Evolutionary conservation across 306 rosid species (phyloP), one percentile per base, ranked within the genome.

Genomic region (Rosa chinensis): DNA sequence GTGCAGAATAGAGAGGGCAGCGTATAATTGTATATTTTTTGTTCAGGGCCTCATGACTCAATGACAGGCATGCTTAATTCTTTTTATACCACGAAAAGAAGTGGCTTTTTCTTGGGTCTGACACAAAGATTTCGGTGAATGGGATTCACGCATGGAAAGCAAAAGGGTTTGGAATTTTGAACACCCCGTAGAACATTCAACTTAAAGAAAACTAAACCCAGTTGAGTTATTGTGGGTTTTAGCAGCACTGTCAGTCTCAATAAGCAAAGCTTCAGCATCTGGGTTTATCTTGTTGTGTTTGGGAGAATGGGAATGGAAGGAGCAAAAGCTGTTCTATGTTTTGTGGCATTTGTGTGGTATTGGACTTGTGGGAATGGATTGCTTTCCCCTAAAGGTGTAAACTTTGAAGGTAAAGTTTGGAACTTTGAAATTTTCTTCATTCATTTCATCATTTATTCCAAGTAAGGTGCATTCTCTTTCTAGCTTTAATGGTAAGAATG

Each of bases 321-420:
- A 83, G 49, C 75, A 77, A 84, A 76, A 77, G 82, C 77, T 82
- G 82, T 49, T 88, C 84, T 90, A 14, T 86, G 86, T 88, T 84
- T 86, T 85, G 70, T 88, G 80, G 77, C 82, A 70, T 81, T 90
- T 48, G 72, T 92, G 71, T 88, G 61, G 85, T 74, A 82, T 62
- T 91, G 82, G 89, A 75, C 81, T 75, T 81, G 82, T 77, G 81
- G 87, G 79, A 79, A 79, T 91, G 97, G 90, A 66, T 76, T 92
- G 83, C 97, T 95, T 53, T 92, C 97, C 79, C 89, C 98, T 18
- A 95, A 95, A 90, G 99, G 99, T 50, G 99, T 92, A 12, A 95
- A 95, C 97, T 95, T 86, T 82, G 99, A 95, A 91, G 99, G 97
- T 95, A 89, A 82, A 58, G 49, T 32, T 52, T 63, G 28, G 58